Percentiles rank a stretch among this genome's conserved stretches.
Conservation (phyloP, 768 basidiomycete species). For the Boletus vinaceobasis region DNA sequence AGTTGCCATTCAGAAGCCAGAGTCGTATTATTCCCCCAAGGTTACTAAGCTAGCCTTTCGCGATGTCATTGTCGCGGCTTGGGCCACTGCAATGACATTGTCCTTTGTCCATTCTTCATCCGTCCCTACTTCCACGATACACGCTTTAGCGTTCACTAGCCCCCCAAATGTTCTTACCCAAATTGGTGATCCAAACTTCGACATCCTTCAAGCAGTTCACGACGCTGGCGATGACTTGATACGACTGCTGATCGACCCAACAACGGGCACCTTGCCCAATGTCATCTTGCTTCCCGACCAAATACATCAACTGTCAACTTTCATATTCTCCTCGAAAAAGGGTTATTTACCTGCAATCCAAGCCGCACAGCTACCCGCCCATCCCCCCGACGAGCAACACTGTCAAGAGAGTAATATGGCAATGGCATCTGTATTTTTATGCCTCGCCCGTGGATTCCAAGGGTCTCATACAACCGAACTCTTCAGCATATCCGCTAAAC, state of each 20-base stretch:
- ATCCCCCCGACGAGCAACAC: slow-evolving; percentile 27
- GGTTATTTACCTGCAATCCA: slow-evolving; percentile 36
- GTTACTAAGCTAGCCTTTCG: slow-evolving; percentile 30
- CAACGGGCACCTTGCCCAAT: slow-evolving; percentile 39
- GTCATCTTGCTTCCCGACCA: slow-evolving; percentile 42
- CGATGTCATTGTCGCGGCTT: slow-evolving; percentile 40
- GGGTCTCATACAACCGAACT: slow-evolving; percentile 22
- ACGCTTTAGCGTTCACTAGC: slow-evolving; percentile 18
- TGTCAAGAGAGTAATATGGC: slow-evolving; percentile 28
- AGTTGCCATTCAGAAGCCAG: slow-evolving; percentile 35
- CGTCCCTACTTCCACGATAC: slow-evolving; percentile 19
- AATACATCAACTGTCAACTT: slow-evolving; percentile 31
- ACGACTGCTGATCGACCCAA: slow-evolving; percentile 31
- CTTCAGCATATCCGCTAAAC: slow-evolving; percentile 24
- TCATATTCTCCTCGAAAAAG: slow-evolving; percentile 36
- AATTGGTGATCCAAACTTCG: slow-evolving; percentile 34
- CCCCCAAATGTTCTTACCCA: slow-evolving; percentile 20
- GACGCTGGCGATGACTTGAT: slow-evolving; percentile 33
- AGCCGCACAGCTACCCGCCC: slow-evolving; percentile 16
- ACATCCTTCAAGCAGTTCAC: slow-evolving; percentile 35
- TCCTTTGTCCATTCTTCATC: slow-evolving; percentile 24
- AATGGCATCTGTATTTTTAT: slow-evolving; percentile 41
- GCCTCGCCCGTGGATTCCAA: slow-evolving; percentile 46
- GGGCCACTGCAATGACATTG: slow-evolving; percentile 33
- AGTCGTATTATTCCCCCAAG: slow-evolving; percentile 11